A percentile compares a stretch with the other conserved stretches of the same genome.
Evolutionary conservation across 352 stramenopile genomes (phyloP).

Genomic region (Vaucheria bursata): DNA sequence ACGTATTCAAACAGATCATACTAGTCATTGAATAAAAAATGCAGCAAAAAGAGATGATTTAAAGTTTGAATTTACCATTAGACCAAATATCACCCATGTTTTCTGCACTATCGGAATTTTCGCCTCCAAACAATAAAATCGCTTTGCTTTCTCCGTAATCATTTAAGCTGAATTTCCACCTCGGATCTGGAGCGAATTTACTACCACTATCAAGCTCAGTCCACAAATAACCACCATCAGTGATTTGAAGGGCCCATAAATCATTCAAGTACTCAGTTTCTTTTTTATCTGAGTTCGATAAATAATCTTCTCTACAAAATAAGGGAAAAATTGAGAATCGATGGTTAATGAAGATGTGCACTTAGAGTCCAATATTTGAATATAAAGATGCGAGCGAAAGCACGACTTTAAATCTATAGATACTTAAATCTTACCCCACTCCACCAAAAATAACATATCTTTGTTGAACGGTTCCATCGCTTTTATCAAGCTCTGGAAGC

Average conservation of each 20-base stretch:
- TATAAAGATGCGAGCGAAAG: no score
- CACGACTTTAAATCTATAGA: no score
- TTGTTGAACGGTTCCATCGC: conserved; percentile 15
- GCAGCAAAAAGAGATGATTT: no score
- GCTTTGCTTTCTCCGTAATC: background rate
- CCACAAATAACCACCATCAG: conserved; percentile 23
- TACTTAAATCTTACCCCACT: conserved; percentile 33
- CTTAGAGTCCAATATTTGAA: no score
- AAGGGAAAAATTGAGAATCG: no score
- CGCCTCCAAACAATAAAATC: conserved; percentile 20
- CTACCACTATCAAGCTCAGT: conserved; percentile 6
- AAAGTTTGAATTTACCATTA: conserved; percentile 4
- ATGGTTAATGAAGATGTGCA: no score
- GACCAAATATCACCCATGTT: conserved; percentile 26
- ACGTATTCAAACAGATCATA: no score
- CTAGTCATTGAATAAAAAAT: no score
- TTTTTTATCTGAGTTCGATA: conserved; percentile 1
- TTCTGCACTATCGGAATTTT: conserved; percentile 10
- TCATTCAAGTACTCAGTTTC: conserved; percentile 20
- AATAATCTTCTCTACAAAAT: no score
- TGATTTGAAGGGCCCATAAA: conserved; percentile 36
- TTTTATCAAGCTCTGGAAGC: conserved; percentile 25
- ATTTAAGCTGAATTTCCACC: conserved; percentile 2
- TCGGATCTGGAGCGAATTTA: background rate
- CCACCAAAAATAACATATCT: conserved; percentile 31